Conservation (phyloP, 805 yeast species). For the Zygosaccharomyces lentus region DNA sequence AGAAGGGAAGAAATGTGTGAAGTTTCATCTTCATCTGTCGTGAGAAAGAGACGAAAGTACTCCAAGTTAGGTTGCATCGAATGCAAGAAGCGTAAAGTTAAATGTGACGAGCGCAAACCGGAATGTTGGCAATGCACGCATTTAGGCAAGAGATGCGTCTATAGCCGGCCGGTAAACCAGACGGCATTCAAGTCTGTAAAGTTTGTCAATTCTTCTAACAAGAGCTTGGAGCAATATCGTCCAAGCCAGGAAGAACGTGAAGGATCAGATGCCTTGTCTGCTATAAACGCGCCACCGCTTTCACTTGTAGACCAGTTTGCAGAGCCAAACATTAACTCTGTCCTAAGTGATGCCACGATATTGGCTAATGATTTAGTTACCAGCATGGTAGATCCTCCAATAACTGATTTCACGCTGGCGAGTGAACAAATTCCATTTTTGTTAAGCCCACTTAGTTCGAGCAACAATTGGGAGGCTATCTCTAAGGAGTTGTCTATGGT, state of each 20-base stretch:
- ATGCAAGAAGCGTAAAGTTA: constrained; percentile 17
- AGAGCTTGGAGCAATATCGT: background rate
- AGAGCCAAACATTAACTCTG: constrained; percentile 4
- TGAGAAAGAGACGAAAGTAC: constrained; percentile 8
- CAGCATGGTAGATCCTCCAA: constrained; percentile 5
- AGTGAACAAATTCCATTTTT: background rate
- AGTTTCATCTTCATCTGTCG: background rate
- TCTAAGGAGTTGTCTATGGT: constrained; percentile 1
- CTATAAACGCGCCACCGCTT: background rate
- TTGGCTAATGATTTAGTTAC: constrained; percentile 12
- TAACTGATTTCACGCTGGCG: background rate
- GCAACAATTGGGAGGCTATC: constrained; percentile 11
- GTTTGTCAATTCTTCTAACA: constrained; percentile 2
- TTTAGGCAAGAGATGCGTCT: constrained; percentile 11
- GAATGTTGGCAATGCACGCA: constrained; percentile 14
- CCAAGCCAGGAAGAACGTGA: background rate
- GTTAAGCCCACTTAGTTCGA: background rate
- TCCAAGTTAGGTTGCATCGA: constrained; percentile 14
- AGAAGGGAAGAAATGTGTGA: background rate
- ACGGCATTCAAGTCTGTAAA: constrained; percentile 3
- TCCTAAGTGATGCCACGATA: constrained; percentile 10
- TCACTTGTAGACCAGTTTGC: background rate
- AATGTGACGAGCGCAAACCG: constrained; percentile 14
- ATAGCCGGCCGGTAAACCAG: background rate
- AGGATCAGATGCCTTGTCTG: background rate